phyloP scores from a whole-genome alignment of 2,329 filamentous ascomycete species.

The Hymenoscyphus repandus region DNA sequence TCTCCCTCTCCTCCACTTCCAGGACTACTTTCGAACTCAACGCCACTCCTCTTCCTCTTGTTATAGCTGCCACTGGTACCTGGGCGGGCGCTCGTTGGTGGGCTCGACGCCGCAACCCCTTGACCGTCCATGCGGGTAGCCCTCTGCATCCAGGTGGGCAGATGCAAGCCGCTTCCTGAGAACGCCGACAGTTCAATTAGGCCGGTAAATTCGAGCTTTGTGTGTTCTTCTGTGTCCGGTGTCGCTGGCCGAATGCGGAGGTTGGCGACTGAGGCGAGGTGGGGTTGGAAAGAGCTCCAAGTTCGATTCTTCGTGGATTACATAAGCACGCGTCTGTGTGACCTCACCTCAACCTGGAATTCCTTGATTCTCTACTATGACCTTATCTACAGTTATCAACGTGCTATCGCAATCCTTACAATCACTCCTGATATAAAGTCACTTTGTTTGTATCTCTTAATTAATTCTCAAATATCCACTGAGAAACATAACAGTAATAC shows the following conservation, averaged over 20 bases:
- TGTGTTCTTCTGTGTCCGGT: slow-evolving; percentile 21
- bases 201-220: slow-evolving; percentile 8
- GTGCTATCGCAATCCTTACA: no score
- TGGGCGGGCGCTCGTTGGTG: slow-evolving; percentile 24
- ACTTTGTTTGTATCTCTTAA: no score
- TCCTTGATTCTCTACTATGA: background rate
- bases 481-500: no score
- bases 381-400: no score
- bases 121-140: slow-evolving; percentile 23
- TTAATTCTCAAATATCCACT: no score
- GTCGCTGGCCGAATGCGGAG: slow-evolving; percentile 23
- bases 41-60: slow-evolving; percentile 57
- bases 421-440: no score
- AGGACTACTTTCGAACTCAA: slow-evolving; percentile 53
- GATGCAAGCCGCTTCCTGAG: slow-evolving; percentile 8
- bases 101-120: slow-evolving; percentile 23
- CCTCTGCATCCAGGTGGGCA: background rate
- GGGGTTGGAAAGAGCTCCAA: background rate
- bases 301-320: background rate
- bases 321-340: no score
- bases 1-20: slow-evolving; percentile 50
- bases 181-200: slow-evolving; percentile 9
- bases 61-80: slow-evolving; percentile 23
- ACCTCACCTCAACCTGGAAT: background rate
- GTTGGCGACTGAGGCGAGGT: slow-evolving; percentile 1